Evolutionary conservation across 2,329 filamentous ascomycete species (phyloP).

Genomic region (Fusarium buharicum): DNA sequence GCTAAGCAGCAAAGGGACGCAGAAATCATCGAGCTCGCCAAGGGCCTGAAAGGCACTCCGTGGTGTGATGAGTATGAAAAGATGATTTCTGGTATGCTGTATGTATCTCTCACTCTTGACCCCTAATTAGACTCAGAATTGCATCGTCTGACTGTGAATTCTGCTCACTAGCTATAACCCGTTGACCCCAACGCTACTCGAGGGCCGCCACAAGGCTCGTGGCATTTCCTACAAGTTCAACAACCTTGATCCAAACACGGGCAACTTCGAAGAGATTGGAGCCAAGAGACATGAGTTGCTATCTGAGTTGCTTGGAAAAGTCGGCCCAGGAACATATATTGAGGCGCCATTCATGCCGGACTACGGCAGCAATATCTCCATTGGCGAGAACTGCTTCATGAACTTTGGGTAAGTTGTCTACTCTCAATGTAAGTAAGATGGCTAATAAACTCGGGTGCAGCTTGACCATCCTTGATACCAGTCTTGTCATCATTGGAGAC

Average conservation of each 20-base stretch:
- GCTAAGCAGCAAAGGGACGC: slow-evolving; percentile 33
- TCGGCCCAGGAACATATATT: slow-evolving; percentile 59
- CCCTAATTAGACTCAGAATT: not conserved
- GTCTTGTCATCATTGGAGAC: slow-evolving; percentile 73
- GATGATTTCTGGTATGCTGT: slow-evolving; percentile 47
- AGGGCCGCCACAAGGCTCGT: slow-evolving; percentile 40
- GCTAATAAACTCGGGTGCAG: slow-evolving; percentile 35
- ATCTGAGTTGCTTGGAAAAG: slow-evolving; percentile 29
- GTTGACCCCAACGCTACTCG: slow-evolving; percentile 23
- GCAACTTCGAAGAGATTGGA: slow-evolving; percentile 20
- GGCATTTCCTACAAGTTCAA: slow-evolving; percentile 38
- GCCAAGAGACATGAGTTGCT: slow-evolving; percentile 22
- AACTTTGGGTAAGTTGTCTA: slow-evolving; percentile 54
- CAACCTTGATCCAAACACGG: slow-evolving; percentile 39
- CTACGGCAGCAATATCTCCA: slow-evolving; percentile 72
- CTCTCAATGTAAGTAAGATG: fast-evolving
- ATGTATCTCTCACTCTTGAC: not conserved
- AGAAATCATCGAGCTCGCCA: slow-evolving; percentile 41
- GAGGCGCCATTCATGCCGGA: slow-evolving; percentile 72
- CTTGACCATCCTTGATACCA: slow-evolving; percentile 77
- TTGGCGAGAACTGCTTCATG: slow-evolving; percentile 72
- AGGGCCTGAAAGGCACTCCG: slow-evolving; percentile 25
- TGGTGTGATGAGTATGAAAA: slow-evolving; percentile 44
- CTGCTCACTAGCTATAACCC: slow-evolving; percentile 38
- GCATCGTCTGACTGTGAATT: not conserved